Conservation (phyloP, 331 rosid species). For the Acacia concinna region DNA sequence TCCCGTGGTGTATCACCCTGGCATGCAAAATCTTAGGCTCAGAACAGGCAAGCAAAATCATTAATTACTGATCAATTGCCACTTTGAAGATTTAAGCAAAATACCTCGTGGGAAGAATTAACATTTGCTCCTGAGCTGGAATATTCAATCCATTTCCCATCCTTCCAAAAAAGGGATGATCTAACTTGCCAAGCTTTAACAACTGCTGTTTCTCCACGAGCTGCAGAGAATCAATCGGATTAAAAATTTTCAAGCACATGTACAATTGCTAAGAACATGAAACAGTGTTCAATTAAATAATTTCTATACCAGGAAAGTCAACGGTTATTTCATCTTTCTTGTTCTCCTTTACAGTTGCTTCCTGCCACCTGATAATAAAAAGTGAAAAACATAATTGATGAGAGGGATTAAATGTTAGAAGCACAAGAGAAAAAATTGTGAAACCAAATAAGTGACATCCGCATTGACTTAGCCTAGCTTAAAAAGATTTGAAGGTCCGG, state of each 20-base stretch:
- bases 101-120: slow-evolving; percentile 58
- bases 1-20: slow-evolving; percentile 84
- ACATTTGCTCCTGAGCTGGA: slow-evolving; percentile 43
- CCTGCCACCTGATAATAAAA: slow-evolving; percentile 79
- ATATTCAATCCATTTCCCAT: slow-evolving; percentile 82
- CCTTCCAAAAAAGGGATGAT: slow-evolving; percentile 85
- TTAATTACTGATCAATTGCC: background rate
- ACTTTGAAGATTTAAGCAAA: slow-evolving; percentile 27
- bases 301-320: slow-evolving; percentile 67
- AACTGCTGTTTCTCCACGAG: slow-evolving; percentile 63
- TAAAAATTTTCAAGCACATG: background rate
- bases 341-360: slow-evolving; percentile 75
- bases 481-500: slow-evolving; percentile 12
- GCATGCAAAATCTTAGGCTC: slow-evolving; percentile 36
- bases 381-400: slow-evolving; percentile 1
- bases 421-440: slow-evolving; percentile 9
- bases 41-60: slow-evolving; percentile 29
- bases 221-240: slow-evolving; percentile 45
- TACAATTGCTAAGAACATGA: slow-evolving; percentile 5
- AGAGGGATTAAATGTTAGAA: slow-evolving; percentile 10
- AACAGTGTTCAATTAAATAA: slow-evolving; percentile 14
- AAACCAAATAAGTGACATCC: slow-evolving; percentile 18
- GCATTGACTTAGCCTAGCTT: slow-evolving; percentile 14
- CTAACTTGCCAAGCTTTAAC: slow-evolving; percentile 90
- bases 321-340: slow-evolving; percentile 76